A percentile compares a stretch with the other conserved stretches of the same genome.
phyloP scores from a whole-genome alignment of 352 stramenopile genomes.

The Globisporangium barbulae region DNA sequence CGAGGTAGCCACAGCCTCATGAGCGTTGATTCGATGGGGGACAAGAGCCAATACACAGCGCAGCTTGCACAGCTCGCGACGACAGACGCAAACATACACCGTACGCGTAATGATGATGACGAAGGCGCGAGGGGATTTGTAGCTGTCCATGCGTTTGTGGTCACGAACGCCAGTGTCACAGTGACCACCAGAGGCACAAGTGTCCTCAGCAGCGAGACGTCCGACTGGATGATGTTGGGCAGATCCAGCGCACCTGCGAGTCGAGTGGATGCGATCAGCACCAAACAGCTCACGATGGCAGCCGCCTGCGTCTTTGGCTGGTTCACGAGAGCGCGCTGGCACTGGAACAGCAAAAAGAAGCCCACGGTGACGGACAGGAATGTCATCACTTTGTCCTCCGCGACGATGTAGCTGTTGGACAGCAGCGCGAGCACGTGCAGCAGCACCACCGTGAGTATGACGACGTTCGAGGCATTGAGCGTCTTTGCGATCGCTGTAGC shows the following conservation, averaged over 20 bases:
- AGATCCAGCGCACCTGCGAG: constrained; percentile 41
- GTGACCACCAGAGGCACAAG: constrained; percentile 30
- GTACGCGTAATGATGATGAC: constrained; percentile 13
- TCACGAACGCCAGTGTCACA: constrained; percentile 20
- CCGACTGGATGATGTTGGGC: constrained; percentile 73
- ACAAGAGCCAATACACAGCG: constrained; percentile 45
- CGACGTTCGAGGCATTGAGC: constrained; percentile 19
- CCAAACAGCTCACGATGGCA: constrained; percentile 22
- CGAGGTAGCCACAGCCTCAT: constrained; percentile 60
- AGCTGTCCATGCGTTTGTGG: constrained; percentile 12
- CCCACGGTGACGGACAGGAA: constrained; percentile 61
- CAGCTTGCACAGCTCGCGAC: constrained; percentile 29
- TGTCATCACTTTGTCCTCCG: constrained; percentile 62
- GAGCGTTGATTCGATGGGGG: constrained; percentile 31
- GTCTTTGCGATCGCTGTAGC: not conserved
- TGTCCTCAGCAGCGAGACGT: constrained; percentile 29
- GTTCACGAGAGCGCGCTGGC: constrained; percentile 18
- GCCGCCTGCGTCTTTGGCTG: not conserved
- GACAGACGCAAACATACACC: constrained; percentile 22
- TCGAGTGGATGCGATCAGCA: constrained; percentile 45
- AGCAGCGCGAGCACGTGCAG: constrained; percentile 63
- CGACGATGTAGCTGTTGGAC: constrained; percentile 88
- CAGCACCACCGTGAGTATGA: constrained; percentile 43
- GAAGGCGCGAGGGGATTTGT: not conserved
- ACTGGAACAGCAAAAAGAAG: constrained; percentile 35